Evolutionary conservation across 768 basidiomycete genomes (phyloP).

Genomic region (Lactifluus rugatus): DNA sequence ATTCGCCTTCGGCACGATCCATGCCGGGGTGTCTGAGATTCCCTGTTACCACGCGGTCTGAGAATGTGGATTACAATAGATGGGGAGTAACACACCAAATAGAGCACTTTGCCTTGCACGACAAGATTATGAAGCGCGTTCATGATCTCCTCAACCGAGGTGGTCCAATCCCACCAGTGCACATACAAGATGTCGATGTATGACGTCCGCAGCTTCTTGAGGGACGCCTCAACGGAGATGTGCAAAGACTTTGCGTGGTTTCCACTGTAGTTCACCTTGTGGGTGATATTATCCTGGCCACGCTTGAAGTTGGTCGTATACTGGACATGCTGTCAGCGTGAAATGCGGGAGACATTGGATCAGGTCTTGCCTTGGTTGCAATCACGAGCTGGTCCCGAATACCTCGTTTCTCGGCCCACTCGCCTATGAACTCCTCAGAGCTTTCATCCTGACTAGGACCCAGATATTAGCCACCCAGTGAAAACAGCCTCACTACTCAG

Average conservation of each 20-base stretch:
- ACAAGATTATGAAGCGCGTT: slow-evolving; percentile 33
- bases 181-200: slow-evolving; percentile 52
- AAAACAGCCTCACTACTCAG: neutral
- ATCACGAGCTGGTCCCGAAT: slow-evolving; percentile 33
- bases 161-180: slow-evolving; percentile 43
- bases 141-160: slow-evolving; percentile 22
- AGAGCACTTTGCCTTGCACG: slow-evolving; percentile 33
- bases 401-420: slow-evolving; percentile 31
- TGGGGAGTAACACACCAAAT: slow-evolving; percentile 25
- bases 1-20: slow-evolving; percentile 31
- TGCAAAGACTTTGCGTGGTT: slow-evolving; percentile 32
- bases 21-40: slow-evolving; percentile 28
- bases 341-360: neutral
- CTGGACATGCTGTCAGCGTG: slow-evolving; percentile 7
- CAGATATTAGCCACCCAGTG: neutral
- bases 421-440: slow-evolving; percentile 32
- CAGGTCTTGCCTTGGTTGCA: slow-evolving; percentile 20
- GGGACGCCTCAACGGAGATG: slow-evolving; percentile 28
- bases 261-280: slow-evolving; percentile 34
- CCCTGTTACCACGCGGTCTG: neutral
- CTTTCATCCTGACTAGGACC: slow-evolving; percentile 20
- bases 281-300: slow-evolving; percentile 16
- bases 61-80: neutral
- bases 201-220: slow-evolving; percentile 46
- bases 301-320: slow-evolving; percentile 24